These are phyloP conservation scores for Chenopodium berlandieri DNA, from an alignment of 148 eudicot species.

Conservation along the genomic window DNA sequence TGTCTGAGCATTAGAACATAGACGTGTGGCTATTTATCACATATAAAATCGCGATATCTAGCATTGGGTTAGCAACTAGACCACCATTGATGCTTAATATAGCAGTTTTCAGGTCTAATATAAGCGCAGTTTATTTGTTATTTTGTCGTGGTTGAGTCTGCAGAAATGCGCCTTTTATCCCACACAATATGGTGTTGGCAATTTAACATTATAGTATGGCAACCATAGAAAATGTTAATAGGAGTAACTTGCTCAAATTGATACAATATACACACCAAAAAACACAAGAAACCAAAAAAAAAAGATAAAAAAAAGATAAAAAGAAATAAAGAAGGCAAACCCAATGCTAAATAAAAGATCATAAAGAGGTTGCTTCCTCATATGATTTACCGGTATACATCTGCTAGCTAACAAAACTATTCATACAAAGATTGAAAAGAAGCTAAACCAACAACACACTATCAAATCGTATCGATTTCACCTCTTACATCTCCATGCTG, in stretches of 20 bases:
- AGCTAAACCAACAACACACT: slow-evolving; percentile 18
- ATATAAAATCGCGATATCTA: neutral
- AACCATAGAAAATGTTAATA: neutral
- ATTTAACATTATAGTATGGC: neutral
- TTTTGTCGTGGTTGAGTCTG: neutral
- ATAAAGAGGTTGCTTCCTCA: slow-evolving; percentile 23
- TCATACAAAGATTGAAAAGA: slow-evolving; percentile 16
- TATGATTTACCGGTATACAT: slow-evolving; percentile 28
- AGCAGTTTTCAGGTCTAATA: neutral
- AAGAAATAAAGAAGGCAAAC: neutral
- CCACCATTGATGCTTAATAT: neutral
- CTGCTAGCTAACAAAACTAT: slow-evolving; percentile 26
- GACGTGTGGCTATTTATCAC: neutral
- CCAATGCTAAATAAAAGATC: neutral
- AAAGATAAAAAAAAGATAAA: neutral
- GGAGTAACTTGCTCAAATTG: neutral
- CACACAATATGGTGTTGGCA: neutral
- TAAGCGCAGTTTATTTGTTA: neutral
- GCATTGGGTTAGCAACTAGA: neutral
- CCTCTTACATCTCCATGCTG: slow-evolving; percentile 83
- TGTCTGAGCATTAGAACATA: no score
- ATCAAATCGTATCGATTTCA: slow-evolving; percentile 19
- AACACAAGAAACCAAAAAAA: neutral
- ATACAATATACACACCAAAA: neutral
- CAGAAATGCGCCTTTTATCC: neutral